Evolutionary conservation across 495 filamentous ascomycete species (phyloP).

Genomic region (Neurospora pannonica): DNA sequence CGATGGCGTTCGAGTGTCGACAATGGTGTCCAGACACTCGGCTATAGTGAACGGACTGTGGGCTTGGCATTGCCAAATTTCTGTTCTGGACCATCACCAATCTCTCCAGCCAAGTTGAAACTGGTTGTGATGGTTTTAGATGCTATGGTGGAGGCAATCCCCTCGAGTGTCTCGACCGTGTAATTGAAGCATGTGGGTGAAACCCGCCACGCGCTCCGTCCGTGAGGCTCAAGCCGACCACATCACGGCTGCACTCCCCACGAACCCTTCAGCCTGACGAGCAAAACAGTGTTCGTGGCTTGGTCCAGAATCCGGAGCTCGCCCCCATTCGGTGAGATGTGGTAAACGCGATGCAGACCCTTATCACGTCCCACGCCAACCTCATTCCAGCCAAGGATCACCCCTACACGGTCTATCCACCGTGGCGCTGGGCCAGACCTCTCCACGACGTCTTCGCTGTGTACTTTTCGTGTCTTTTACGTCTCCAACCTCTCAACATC

Average conservation of each 20-base stretch:
- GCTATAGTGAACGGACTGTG: rapidly evolving
- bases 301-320: neutral
- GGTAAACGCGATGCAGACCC: too few relatives aligned
- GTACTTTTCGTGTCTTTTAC: too few relatives aligned
- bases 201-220: neutral
- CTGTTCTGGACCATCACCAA: neutral
- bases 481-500: too few relatives aligned
- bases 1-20: neutral
- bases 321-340: neutral
- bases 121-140: too few relatives aligned
- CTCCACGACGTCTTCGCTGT: neutral
- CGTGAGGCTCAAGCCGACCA: neutral
- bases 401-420: neutral
- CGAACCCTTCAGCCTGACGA: neutral
- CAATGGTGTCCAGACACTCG: neutral
- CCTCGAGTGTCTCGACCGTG: neutral
- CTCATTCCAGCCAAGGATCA: neutral
- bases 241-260: neutral
- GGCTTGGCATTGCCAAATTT: neutral
- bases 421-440: neutral
- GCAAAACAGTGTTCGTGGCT: neutral
- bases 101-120: too few relatives aligned
- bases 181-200: too few relatives aligned
- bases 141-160: neutral
- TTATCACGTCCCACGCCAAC: neutral